These are phyloP conservation scores for Bidens hawaiensis DNA, from an alignment of 140 eudicot genomes.

Conservation along the genomic window DNA sequence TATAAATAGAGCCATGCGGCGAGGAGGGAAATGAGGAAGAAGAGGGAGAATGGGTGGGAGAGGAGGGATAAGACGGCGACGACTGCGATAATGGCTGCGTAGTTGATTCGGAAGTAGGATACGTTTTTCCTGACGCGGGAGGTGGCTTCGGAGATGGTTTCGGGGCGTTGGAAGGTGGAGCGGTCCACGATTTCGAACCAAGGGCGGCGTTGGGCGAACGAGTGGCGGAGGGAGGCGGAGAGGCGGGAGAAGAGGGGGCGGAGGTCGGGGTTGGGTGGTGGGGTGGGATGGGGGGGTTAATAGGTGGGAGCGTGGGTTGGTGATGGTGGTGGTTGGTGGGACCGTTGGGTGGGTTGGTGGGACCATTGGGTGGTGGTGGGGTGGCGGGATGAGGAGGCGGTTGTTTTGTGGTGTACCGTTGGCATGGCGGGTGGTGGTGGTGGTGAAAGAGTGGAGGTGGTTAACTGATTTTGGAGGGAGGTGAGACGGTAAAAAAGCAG, in stretches of 20 bases:
- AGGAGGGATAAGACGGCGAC: slow-evolving; percentile 59
- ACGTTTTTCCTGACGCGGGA: slow-evolving; percentile 67
- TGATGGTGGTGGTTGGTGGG: not conserved
- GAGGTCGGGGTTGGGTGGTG: slow-evolving; percentile 54
- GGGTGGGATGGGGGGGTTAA: not conserved
- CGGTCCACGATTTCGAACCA: slow-evolving; percentile 76
- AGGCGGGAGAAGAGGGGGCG: slow-evolving; percentile 62
- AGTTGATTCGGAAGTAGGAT: slow-evolving; percentile 70
- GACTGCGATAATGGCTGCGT: slow-evolving; percentile 40
- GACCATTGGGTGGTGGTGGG: too few species aligned
- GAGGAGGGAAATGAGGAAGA: slow-evolving; percentile 54
- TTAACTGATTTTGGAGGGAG: not conserved
- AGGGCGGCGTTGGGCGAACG: slow-evolving; percentile 73
- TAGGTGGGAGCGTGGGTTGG: too few species aligned
- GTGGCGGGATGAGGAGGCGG: slow-evolving; percentile 42
- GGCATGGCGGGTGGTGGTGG: slow-evolving; percentile 7
- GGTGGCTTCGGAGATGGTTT: slow-evolving; percentile 53
- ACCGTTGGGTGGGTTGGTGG: too few species aligned
- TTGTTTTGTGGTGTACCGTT: slow-evolving; percentile 29
- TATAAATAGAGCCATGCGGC: slow-evolving; percentile 74
- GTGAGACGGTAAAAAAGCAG: not conserved
- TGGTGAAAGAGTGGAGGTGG: slow-evolving; percentile 13
- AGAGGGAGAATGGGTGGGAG: slow-evolving; percentile 75
- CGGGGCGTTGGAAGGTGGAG: slow-evolving; percentile 65
- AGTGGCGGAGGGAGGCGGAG: slow-evolving; percentile 43